phyloP scores from a whole-genome alignment of 1,284 basidiomycete species.

The Macrocystidia cucumis region DNA sequence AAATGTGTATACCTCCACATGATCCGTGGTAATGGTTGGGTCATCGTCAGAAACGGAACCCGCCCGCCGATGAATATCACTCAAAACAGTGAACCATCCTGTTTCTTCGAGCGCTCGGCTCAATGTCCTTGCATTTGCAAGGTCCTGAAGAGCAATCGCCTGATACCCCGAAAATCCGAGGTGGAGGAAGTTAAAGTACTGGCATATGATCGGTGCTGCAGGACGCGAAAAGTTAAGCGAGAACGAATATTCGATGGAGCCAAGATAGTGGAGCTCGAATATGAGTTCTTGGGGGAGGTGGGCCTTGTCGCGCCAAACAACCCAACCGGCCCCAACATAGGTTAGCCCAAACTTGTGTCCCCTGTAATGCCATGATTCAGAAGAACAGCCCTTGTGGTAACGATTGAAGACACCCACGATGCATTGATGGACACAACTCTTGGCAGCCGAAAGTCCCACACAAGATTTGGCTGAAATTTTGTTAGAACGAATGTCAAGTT shows the following conservation, averaged over 20 bases:
- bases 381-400: slow-evolving; percentile 1
- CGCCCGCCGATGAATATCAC: slow-evolving; percentile 53
- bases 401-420: slow-evolving; percentile 29
- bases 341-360: slow-evolving; percentile 88
- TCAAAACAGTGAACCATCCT: slow-evolving; percentile 70
- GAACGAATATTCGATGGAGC: slow-evolving; percentile 64
- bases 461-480: slow-evolving; percentile 6
- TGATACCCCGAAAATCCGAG: slow-evolving; percentile 83
- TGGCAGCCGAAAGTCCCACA: slow-evolving; percentile 85
- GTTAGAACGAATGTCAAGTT: too few species aligned
- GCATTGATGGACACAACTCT: slow-evolving; percentile 88
- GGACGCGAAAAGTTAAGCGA: slow-evolving; percentile 94
- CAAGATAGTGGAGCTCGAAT: slow-evolving; percentile 87
- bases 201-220: slow-evolving; percentile 84
- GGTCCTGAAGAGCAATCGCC: slow-evolving; percentile 63
- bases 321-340: slow-evolving; percentile 88
- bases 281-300: slow-evolving; percentile 84
- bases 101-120: slow-evolving; percentile 82
- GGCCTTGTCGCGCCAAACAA: slow-evolving; percentile 74
- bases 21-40: slow-evolving; percentile 31
- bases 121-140: slow-evolving; percentile 81
- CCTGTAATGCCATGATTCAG: slow-evolving; percentile 15
- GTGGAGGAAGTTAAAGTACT: slow-evolving; percentile 89
- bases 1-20: slow-evolving; percentile 40
- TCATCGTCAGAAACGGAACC: slow-evolving; percentile 28